Percentiles rank a stretch among this genome's conserved stretches.
Conservation (phyloP, 139 green algal genomes). For the Pleodorina starrii region DNA sequence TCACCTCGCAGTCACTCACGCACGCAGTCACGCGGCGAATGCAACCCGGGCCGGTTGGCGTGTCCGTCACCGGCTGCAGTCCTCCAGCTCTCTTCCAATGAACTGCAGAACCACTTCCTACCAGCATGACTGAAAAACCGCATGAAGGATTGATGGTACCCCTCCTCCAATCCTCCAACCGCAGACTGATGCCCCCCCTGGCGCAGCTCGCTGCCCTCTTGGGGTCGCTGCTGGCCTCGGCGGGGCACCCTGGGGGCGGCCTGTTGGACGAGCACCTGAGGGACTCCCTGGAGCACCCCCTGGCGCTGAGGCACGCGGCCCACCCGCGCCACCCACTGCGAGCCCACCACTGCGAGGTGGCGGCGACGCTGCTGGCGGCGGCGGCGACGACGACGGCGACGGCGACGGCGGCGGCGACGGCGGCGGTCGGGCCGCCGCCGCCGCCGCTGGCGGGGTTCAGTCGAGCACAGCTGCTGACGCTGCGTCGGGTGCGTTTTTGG, state of each 20-base stretch:
- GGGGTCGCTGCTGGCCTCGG: neutral
- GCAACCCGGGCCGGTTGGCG: no score
- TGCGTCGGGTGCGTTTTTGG: neutral
- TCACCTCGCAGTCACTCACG: neutral
- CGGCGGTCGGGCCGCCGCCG: neutral
- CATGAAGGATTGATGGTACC: no score
- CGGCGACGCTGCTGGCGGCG: neutral
- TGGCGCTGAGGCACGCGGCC: neutral
- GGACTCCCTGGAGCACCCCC: neutral
- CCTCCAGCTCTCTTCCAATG: no score
- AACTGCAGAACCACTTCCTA: no score
- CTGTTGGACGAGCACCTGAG: neutral
- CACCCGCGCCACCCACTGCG: neutral
- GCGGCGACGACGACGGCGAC: neutral
- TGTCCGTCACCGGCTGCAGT: no score
- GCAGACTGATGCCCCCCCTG: conserved; percentile 20
- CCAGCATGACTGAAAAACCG: no score
- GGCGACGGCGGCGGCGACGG: neutral
- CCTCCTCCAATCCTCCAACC: no score
- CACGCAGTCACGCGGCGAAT: neutral
- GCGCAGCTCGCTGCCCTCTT: conserved; percentile 15
- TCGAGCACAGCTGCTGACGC: neutral
- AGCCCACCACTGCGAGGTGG: conserved; percentile 22
- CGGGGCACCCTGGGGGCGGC: neutral
- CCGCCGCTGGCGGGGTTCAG: neutral